These are phyloP conservation scores for Thymus quinquecostatus DNA, from an alignment of 257 asterid genomes.

Conservation along the genomic window DNA sequence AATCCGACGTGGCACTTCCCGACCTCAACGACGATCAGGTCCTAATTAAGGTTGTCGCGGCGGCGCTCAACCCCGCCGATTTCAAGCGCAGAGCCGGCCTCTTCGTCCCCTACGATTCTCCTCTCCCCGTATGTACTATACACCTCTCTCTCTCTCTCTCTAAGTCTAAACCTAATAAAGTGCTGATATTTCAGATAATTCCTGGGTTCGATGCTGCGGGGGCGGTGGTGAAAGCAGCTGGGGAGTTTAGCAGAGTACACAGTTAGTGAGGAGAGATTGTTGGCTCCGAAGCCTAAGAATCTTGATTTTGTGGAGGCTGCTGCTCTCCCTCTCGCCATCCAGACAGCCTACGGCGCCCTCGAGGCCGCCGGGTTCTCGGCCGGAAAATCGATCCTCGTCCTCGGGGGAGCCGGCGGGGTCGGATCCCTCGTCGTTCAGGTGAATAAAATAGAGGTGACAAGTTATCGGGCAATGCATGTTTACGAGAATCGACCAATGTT, in stretches of 20 bases:
- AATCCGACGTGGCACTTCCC: slow-evolving; percentile 56
- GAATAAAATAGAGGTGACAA: background rate
- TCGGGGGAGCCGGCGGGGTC: slow-evolving; percentile 98
- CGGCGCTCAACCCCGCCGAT: slow-evolving; percentile 88
- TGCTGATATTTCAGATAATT: slow-evolving; percentile 44
- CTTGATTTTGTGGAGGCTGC: slow-evolving; percentile 79
- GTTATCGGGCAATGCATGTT: too few species aligned
- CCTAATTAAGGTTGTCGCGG: slow-evolving; percentile 76
- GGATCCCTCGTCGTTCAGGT: slow-evolving; percentile 87
- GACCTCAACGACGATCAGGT: slow-evolving; percentile 69
- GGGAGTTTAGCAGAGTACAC: slow-evolving; percentile 84
- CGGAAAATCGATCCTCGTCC: slow-evolving; percentile 81
- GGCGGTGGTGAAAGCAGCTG: slow-evolving; percentile 69
- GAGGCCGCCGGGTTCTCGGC: slow-evolving; percentile 59
- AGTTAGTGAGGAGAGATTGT: slow-evolving; percentile 72
- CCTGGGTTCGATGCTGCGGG: slow-evolving; percentile 91
- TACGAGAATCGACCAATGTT: too few species aligned
- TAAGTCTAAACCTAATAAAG: too few species aligned
- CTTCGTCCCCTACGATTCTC: slow-evolving; percentile 70
- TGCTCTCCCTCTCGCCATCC: slow-evolving; percentile 72
- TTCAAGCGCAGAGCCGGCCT: slow-evolving; percentile 70
- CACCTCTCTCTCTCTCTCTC: background rate
- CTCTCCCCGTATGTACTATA: slow-evolving; percentile 62
- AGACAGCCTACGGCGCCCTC: slow-evolving; percentile 84
- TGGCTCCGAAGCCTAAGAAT: slow-evolving; percentile 78